Evolutionary conservation across 345 rosid genomes (phyloP), one percentile per base, ranked within the genome.

Genomic region (Sisymbrium irio): DNA sequence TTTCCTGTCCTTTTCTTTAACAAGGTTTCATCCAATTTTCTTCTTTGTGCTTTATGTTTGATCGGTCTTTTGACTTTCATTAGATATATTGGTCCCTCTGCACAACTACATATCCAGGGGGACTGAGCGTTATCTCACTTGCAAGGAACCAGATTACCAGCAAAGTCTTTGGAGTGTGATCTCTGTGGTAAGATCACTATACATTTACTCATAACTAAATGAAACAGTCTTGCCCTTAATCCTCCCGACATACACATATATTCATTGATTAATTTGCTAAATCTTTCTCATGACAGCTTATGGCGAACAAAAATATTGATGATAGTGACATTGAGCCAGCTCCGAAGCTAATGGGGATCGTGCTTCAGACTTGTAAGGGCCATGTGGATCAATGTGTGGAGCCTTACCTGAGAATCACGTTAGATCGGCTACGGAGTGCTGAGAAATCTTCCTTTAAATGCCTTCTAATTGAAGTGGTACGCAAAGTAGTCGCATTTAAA

Each of bases 381-480:
- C 98, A 88, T 67, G 97, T 96, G 77, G 99, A 96, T 83, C 99
- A 87, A 2, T 96, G 95, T 91, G 84, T 88, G 70, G 99, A 96
- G 75, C 97, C 99, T 74, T 96, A 88, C 84, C 75, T 96, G 66
- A 88, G 88, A 83, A 76, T 96, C 60, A 86, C 96, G 14, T 78
- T 92, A 69, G 95, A 89, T 66, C 83, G 97, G 77, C 78, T 96
- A 74, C 89, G 82, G 30, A 80, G 88, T 57, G 80, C 96, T 39
- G 88, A 87, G 68, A 92, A 87, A 79, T 79, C 96, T 46, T 84
- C 87, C 77, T 86, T 96, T 84, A 96, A 89, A 77, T 92, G 98
- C 74, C 98, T 96, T 76, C 92, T 96, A n/a, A 47, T 92, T 64
- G 96, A 96, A 90, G 95, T 96, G 95, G 99, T 96, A 85, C 78